Percentiles rank a stretch among this genome's conserved stretches.
phyloP scores from a whole-genome alignment of 495 filamentous ascomycete genomes.

The Tuber brumale region DNA sequence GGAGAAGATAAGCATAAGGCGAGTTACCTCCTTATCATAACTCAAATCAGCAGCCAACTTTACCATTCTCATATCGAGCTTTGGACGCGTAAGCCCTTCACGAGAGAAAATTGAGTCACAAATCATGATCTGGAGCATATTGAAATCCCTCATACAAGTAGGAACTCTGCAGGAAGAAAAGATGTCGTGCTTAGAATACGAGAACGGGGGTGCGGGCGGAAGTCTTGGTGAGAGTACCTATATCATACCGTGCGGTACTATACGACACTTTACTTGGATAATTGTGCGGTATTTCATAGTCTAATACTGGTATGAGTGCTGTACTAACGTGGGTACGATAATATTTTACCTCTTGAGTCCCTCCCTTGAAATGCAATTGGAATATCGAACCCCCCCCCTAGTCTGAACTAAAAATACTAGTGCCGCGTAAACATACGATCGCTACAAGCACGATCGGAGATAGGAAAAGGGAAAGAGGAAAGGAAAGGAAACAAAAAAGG shows the following conservation, averaged over 20 bases:
- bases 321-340: neutral
- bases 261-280: neutral
- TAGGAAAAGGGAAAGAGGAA: neutral
- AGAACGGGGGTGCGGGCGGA: neutral
- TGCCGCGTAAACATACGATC: neutral
- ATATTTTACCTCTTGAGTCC: neutral
- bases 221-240: neutral
- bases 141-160: neutral
- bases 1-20: too few relatives aligned
- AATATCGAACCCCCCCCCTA: neutral
- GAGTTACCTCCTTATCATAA: too few relatives aligned
- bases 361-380: neutral
- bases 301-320: neutral
- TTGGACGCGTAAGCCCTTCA: neutral
- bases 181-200: neutral
- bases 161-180: neutral
- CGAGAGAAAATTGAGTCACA: neutral
- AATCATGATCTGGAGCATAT: neutral
- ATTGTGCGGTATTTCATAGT: neutral
- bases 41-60: too few relatives aligned
- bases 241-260: neutral
- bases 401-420: neutral
- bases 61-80: too few relatives aligned
- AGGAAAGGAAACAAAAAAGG: constrained; percentile 17
- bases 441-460: neutral